Evolutionary conservation across 2,329 filamentous ascomycete species (phyloP), one percentile per base, ranked within the genome.

Genomic region (Paecilomyces dactylethromorphus): DNA sequence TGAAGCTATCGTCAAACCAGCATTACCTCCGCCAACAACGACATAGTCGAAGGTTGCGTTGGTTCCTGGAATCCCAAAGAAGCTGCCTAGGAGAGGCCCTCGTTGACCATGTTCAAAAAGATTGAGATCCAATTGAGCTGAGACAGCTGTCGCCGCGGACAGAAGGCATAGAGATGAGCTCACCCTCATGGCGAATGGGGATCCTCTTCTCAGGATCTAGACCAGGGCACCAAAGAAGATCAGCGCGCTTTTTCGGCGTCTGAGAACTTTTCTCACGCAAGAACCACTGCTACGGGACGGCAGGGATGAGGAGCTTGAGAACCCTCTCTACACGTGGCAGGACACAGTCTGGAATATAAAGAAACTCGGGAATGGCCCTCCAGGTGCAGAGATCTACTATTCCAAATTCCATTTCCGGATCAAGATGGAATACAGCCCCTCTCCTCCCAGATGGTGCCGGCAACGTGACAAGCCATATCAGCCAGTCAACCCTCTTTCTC

Each of bases 1-100:
- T 21, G 60, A 52, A 3, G 50, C 50, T 52, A 52, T 52, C 13
- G 50, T 52, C 50, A 52, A 29, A 11, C 50, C 50, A 52, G 50
- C 50, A 29, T 52, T 52, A 24, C 50, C 50, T 52, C 50, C 50
- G 13, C 50, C 50, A 52, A 52, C 50, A 11, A 52, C 50, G 50
- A 66, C 54, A 49, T 66, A 66, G 60, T 66, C 65, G 22, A 64
- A 66, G 3, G 61, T 64, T 26, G 59, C 68, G 59, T 57, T 68
- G 60, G 33, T 60, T 58, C 54, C 68, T 15, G 62, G 65, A 65
- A 55, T 61, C 65, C 53, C 62, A 57, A 59, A 71, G 50, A 39
- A 70, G 45, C 53, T 65, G 11, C 65, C 64, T 12, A 66, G 51
- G 26, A 65, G 53, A 24, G 60, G 53, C 1, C 63, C 64, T 24